These are phyloP conservation scores for Trichoderma cornu-damae DNA, from an alignment of 2,329 filamentous ascomycete genomes.

Conservation along the genomic window DNA sequence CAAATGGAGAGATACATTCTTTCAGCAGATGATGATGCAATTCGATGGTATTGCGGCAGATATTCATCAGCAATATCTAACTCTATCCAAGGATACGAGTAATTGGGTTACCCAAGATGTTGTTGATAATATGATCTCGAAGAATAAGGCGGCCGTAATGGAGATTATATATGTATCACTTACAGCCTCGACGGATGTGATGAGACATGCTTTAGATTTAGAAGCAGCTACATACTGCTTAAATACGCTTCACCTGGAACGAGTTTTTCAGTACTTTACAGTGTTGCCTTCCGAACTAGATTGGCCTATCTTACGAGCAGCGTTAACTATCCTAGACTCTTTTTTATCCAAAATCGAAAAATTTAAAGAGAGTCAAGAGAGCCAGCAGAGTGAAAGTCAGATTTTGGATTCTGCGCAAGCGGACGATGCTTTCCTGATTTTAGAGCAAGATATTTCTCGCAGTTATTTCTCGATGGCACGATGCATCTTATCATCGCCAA, in stretches of 20 bases:
- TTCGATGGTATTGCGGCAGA: constrained; percentile 52
- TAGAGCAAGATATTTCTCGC: constrained; percentile 46
- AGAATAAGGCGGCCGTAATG: constrained; percentile 49
- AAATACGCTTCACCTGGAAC: constrained; percentile 47
- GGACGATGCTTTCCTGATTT: constrained; percentile 44
- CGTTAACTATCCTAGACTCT: constrained; percentile 43
- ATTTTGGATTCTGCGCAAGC: constrained; percentile 37
- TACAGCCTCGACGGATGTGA: constrained; percentile 47
- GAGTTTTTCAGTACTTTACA: constrained; percentile 47
- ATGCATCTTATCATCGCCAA: constrained; percentile 30
- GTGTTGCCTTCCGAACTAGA: constrained; percentile 40
- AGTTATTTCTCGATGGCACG: constrained; percentile 46
- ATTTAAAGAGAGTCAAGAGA: constrained; percentile 36
- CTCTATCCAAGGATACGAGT: constrained; percentile 44
- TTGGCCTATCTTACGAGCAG: constrained; percentile 43
- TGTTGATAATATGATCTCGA: constrained; percentile 45
- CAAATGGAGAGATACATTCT: constrained; percentile 52
- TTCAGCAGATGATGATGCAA: constrained; percentile 53
- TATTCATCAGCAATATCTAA: constrained; percentile 51
- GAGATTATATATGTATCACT: constrained; percentile 49
- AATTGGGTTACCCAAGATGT: constrained; percentile 40
- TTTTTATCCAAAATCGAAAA: constrained; percentile 45
- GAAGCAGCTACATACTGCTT: constrained; percentile 45
- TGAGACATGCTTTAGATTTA: constrained; percentile 43
- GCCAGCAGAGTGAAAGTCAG: constrained; percentile 36